Conservation (phyloP, 495 filamentous ascomycete species). For the Podospora pseudoanserina region DNA sequence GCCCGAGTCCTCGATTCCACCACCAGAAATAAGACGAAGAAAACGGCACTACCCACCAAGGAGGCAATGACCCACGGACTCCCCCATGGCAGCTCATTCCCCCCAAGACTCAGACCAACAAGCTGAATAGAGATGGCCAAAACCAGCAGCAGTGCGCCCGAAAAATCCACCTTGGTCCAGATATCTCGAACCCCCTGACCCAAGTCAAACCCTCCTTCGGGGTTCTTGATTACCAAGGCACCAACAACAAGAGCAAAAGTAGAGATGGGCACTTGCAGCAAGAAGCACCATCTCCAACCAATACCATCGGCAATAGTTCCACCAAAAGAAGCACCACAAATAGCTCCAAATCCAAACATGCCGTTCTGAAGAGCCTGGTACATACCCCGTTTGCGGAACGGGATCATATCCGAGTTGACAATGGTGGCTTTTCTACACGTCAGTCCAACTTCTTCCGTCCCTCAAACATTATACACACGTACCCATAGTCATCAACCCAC, state of each 20-base stretch:
- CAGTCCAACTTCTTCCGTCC: not conserved
- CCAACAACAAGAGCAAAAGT: slow-evolving; percentile 52
- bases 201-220: slow-evolving; percentile 22
- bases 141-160: slow-evolving; percentile 53
- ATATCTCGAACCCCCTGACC: slow-evolving; percentile 34
- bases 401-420: slow-evolving; percentile 64
- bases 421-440: slow-evolving; percentile 49
- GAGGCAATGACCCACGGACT: slow-evolving; percentile 53
- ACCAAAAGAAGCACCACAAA: slow-evolving; percentile 48
- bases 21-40: slow-evolving; percentile 49
- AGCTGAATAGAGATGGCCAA: slow-evolving; percentile 56
- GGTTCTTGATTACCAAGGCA: slow-evolving; percentile 50
- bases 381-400: slow-evolving; percentile 59
- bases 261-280: slow-evolving; percentile 52
- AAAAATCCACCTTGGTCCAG: slow-evolving; percentile 56
- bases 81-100: slow-evolving; percentile 60
- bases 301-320: slow-evolving; percentile 48
- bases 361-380: slow-evolving; percentile 63
- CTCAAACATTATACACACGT: not conserved
- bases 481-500: slow-evolving; percentile 62
- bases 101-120: slow-evolving; percentile 57
- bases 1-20: slow-evolving; percentile 56
- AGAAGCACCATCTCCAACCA: slow-evolving; percentile 51
- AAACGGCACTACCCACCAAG: slow-evolving; percentile 47
- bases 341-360: slow-evolving; percentile 55